Evolutionary conservation across 2,329 filamentous ascomycete species (phyloP).

Genomic region (Nemania serpens): DNA sequence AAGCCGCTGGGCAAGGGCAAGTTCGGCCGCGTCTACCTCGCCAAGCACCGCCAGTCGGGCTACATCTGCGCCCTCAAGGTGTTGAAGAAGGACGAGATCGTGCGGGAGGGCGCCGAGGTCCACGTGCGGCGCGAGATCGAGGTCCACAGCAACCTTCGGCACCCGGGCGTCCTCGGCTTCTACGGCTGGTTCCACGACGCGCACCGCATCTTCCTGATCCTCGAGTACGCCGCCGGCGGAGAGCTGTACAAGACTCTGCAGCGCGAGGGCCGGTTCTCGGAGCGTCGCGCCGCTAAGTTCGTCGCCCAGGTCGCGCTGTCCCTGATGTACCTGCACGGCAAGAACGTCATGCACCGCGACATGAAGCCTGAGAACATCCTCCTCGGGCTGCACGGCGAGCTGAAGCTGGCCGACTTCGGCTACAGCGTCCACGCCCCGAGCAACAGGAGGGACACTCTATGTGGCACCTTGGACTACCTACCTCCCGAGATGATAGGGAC

Average conservation of each 20-base stretch:
- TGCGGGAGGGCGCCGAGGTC: slow-evolving; percentile 76
- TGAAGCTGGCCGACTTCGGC: slow-evolving; percentile 97
- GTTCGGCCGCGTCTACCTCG: slow-evolving; percentile 83
- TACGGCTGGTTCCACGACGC: slow-evolving; percentile 88
- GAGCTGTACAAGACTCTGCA: slow-evolving; percentile 85
- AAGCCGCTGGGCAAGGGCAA: slow-evolving; percentile 84
- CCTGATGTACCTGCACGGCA: slow-evolving; percentile 86
- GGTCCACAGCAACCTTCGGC: slow-evolving; percentile 82
- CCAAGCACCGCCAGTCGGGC: slow-evolving; percentile 74
- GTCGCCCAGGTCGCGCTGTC: slow-evolving; percentile 86
- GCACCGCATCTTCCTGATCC: slow-evolving; percentile 82
- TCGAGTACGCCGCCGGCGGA: slow-evolving; percentile 85
- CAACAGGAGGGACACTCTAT: slow-evolving; percentile 89
- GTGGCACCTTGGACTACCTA: slow-evolving; percentile 95
- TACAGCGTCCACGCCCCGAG: slow-evolving; percentile 98
- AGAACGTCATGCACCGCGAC: slow-evolving; percentile 94
- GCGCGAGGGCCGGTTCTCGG: slow-evolving; percentile 75
- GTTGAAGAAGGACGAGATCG: slow-evolving; percentile 79
- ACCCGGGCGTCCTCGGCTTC: slow-evolving; percentile 81
- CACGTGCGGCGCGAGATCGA: slow-evolving; percentile 86
- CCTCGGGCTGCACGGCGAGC: slow-evolving; percentile 91
- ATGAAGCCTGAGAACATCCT: slow-evolving; percentile 98
- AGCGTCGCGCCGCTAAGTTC: slow-evolving; percentile 84
- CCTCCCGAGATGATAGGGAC: slow-evolving; percentile 95
- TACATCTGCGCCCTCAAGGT: slow-evolving; percentile 87